Conservation (phyloP, 1,284 basidiomycete genomes). For the Phenoliferia sp. region DNA sequence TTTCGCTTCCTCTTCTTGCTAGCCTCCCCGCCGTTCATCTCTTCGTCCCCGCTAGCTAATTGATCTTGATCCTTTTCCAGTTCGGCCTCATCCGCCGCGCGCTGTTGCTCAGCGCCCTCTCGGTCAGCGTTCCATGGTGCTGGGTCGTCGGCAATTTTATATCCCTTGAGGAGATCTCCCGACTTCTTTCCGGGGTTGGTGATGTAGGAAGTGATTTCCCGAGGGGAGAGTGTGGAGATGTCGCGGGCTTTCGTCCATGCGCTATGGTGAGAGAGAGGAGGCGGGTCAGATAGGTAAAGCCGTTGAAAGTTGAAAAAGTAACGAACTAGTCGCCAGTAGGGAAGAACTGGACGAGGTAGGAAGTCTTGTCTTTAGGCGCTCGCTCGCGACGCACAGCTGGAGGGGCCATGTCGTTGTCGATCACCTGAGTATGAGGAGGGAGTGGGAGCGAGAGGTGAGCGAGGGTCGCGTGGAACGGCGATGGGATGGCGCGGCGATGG, state of each 20-base stretch:
- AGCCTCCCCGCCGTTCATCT: conserved; percentile 53
- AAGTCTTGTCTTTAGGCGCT: conserved; percentile 62
- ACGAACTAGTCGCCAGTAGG: conserved; percentile 86
- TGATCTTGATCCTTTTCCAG: conserved; percentile 53
- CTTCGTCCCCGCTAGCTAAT: conserved; percentile 58
- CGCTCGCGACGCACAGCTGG: conserved; percentile 60
- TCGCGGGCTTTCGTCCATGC: conserved; percentile 81
- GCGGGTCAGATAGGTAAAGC: not conserved
- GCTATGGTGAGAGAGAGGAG: conserved; percentile 49
- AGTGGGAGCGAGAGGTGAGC: not conserved
- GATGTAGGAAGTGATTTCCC: conserved; percentile 82
- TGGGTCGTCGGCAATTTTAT: conserved; percentile 77
- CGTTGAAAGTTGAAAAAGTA: not conserved
- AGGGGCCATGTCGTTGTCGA: conserved; percentile 64
- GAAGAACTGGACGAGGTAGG: conserved; percentile 79
- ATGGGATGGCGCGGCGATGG: too few relatives aligned
- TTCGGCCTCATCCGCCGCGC: conserved; percentile 47
- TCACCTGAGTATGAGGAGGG: conserved; percentile 52
- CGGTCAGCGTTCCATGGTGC: conserved; percentile 60
- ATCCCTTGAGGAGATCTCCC: conserved; percentile 72
- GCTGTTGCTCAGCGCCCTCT: conserved; percentile 49
- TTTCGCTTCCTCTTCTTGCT: conserved; percentile 50
- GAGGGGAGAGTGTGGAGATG: conserved; percentile 66
- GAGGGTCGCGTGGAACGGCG: not conserved
- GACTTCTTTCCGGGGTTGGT: conserved; percentile 60